phyloP scores from a whole-genome alignment of 805 yeast species.

The Candida verbasci region DNA sequence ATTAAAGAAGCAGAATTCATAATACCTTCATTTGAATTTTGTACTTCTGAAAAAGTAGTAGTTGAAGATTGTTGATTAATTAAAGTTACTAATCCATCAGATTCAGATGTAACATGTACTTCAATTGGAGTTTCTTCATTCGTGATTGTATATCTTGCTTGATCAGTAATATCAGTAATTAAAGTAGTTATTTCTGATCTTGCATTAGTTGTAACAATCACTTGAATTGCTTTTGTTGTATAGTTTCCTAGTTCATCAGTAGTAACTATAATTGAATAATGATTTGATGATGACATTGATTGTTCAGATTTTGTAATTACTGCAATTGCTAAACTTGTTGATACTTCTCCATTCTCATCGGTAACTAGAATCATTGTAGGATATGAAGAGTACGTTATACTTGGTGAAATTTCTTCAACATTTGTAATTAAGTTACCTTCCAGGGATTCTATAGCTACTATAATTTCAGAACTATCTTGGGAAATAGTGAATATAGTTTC shows the following conservation, averaged over 20 bases:
- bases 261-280: neutral
- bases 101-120: slow-evolving; percentile 14
- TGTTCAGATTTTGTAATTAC: no score
- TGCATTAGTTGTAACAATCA: neutral
- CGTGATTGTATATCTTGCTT: slow-evolving; percentile 6
- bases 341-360: slow-evolving; percentile 7
- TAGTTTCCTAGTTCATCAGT: slow-evolving; percentile 11
- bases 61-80: neutral
- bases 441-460: no score
- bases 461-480: no score
- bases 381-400: no score
- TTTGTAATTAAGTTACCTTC: no score
- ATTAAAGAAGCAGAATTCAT: neutral
- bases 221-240: slow-evolving; percentile 11
- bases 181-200: neutral
- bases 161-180: neutral
- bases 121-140: slow-evolving; percentile 9
- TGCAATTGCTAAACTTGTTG: slow-evolving; percentile 9
- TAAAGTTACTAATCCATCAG: slow-evolving; percentile 10
- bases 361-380: slow-evolving; percentile 8
- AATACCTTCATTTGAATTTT: neutral
- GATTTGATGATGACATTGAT: no score
- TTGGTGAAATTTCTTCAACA: no score
- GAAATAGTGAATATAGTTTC: neutral
- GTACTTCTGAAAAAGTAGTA: neutral